Conservation (phyloP, 2,329 filamentous ascomycete genomes). For the Beauveria caledonica region DNA sequence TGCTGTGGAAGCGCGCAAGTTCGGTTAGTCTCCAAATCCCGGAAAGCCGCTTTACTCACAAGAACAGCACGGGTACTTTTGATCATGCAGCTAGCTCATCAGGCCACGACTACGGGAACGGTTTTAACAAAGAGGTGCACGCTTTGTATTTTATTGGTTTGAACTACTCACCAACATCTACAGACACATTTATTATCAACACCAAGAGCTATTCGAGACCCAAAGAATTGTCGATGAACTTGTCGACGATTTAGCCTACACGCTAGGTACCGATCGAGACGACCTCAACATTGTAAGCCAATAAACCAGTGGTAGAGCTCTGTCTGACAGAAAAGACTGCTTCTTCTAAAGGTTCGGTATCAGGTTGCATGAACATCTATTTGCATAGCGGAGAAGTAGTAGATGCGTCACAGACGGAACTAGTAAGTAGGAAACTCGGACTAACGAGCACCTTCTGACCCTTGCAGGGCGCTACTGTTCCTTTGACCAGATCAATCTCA, state of each 20-base stretch:
- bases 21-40: constrained; percentile 32
- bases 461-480: constrained; percentile 52
- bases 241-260: constrained; percentile 66
- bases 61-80: constrained; percentile 45
- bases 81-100: constrained; percentile 51
- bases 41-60: background rate
- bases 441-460: constrained; percentile 12
- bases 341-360: constrained; percentile 62
- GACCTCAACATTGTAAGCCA: constrained; percentile 59
- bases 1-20: constrained; percentile 40
- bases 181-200: constrained; percentile 74
- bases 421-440: constrained; percentile 16
- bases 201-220: constrained; percentile 61
- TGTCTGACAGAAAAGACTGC: constrained; percentile 46
- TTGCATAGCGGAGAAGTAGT: constrained; percentile 35
- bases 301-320: background rate
- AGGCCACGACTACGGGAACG: constrained; percentile 46
- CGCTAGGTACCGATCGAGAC: constrained; percentile 54
- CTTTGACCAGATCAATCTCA: constrained; percentile 40
- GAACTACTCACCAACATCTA: background rate
- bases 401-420: constrained; percentile 23
- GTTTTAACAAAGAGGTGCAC: constrained; percentile 46
- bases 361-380: constrained; percentile 45
- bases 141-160: background rate
- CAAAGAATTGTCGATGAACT: constrained; percentile 63